Evolutionary conservation across 2,329 filamentous ascomycete genomes (phyloP).

Genomic region (Pestalotiopsis sp.): DNA sequence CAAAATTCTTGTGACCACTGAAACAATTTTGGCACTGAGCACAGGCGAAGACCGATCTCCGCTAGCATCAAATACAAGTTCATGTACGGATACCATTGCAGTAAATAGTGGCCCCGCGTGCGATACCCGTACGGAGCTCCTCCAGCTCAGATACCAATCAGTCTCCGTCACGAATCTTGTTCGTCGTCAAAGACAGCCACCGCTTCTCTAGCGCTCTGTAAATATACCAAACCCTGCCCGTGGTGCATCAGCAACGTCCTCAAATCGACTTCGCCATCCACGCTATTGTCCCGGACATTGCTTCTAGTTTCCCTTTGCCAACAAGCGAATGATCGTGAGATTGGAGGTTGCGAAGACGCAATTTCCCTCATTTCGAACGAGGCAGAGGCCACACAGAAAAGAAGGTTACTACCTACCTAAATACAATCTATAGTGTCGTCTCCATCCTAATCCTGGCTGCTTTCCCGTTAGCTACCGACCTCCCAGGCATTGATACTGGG

Average conservation of each 20-base stretch:
- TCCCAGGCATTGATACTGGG: neutral
- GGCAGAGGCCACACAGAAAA: neutral
- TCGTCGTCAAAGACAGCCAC: no score
- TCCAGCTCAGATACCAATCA: no score
- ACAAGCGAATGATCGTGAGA: slow-evolving; percentile 3
- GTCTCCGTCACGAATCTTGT: no score
- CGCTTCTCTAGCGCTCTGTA: neutral
- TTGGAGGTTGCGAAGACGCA: slow-evolving; percentile 5
- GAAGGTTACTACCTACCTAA: neutral
- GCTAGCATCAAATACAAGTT: no score
- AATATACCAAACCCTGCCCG: neutral
- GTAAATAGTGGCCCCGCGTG: no score
- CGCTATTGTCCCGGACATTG: neutral
- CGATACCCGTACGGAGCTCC: no score
- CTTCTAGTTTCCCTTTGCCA: neutral
- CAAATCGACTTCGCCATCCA: neutral
- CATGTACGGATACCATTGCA: no score
- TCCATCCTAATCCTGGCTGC: neutral
- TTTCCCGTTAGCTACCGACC: neutral
- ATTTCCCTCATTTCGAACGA: neutral
- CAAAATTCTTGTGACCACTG: neutral
- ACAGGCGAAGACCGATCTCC: no score
- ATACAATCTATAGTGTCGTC: no score
- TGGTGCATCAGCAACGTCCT: neutral
- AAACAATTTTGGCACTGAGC: no score